Evolutionary conservation across 768 basidiomycete genomes (phyloP).

Genomic region (Leccinum disarticulatum): DNA sequence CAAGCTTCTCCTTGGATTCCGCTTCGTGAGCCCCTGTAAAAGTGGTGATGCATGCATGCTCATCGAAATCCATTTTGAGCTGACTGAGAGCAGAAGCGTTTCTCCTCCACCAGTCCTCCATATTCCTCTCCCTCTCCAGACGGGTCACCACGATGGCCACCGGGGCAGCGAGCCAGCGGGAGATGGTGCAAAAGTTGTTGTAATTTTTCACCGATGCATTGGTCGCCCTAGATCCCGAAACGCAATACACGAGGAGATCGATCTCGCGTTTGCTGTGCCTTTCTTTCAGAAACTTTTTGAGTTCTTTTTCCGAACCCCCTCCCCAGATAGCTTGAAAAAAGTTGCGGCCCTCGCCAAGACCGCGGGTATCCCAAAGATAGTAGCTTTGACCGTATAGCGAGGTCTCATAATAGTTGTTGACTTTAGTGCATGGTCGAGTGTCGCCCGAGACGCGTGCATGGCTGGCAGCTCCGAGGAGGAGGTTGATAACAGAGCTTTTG

Average conservation of each 20-base stretch:
- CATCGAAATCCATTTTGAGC: constrained; percentile 35
- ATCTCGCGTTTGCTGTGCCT: too few species aligned
- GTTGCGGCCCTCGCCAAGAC: constrained; percentile 40
- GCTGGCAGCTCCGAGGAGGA: constrained; percentile 18
- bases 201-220: constrained; percentile 33
- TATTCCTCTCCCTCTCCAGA: constrained; percentile 29
- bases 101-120: constrained; percentile 33
- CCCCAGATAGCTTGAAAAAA: too few species aligned
- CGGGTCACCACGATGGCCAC: constrained; percentile 35
- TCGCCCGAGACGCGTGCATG: constrained; percentile 9
- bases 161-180: constrained; percentile 39
- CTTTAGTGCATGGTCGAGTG: constrained; percentile 18
- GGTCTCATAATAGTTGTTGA: neutral
- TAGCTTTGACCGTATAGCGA: constrained; percentile 5
- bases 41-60: constrained; percentile 39
- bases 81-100: constrained; percentile 29
- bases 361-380: constrained; percentile 38
- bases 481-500: constrained; percentile 31
- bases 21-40: constrained; percentile 5
- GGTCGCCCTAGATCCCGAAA: constrained; percentile 35
- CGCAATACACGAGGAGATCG: too few species aligned
- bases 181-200: constrained; percentile 33
- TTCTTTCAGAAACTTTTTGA: too few species aligned
- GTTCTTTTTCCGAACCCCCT: too few species aligned
- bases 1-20: constrained; percentile 17